These are phyloP conservation scores for Saturnispora zaruensis DNA, from an alignment of 805 yeast genomes.

Conservation along the genomic window DNA sequence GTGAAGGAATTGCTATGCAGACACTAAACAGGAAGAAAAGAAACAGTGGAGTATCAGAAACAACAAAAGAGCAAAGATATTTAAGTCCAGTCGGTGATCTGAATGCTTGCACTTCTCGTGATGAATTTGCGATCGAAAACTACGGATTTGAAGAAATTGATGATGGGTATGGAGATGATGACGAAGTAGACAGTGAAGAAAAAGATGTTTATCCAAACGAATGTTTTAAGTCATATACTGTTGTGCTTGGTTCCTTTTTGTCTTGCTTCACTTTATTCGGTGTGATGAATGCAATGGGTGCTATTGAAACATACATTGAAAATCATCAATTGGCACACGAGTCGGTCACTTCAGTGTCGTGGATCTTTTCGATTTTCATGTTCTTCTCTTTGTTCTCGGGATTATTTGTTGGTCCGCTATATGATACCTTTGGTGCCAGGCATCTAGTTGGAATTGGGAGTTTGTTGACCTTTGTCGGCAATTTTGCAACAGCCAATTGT, in stretches of 20 bases:
- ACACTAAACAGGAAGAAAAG: neutral
- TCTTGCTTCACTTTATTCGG: slow-evolving; percentile 49
- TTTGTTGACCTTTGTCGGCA: slow-evolving; percentile 39
- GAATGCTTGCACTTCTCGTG: neutral
- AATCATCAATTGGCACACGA: slow-evolving; percentile 42
- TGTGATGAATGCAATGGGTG: slow-evolving; percentile 50
- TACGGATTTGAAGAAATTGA: neutral
- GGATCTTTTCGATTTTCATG: slow-evolving; percentile 57
- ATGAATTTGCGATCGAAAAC: neutral
- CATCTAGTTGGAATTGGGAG: slow-evolving; percentile 39
- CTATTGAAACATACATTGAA: slow-evolving; percentile 51
- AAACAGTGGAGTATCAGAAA: neutral
- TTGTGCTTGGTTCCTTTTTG: slow-evolving; percentile 48
- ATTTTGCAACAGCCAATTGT: slow-evolving; percentile 51
- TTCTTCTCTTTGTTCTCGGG: slow-evolving; percentile 39
- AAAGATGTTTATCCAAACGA: slow-evolving; percentile 44
- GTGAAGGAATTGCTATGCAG: neutral
- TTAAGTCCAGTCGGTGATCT: neutral
- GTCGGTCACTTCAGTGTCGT: slow-evolving; percentile 44
- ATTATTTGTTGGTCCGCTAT: slow-evolving; percentile 38
- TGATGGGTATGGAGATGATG: neutral
- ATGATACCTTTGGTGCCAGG: slow-evolving; percentile 53
- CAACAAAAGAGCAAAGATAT: neutral
- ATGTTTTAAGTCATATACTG: slow-evolving; percentile 45
- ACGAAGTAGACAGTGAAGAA: neutral